Percentiles rank a stretch among this genome's conserved stretches.
Conservation (phyloP, 2,329 filamentous ascomycete genomes). For the Colletotrichum liaoningense region DNA sequence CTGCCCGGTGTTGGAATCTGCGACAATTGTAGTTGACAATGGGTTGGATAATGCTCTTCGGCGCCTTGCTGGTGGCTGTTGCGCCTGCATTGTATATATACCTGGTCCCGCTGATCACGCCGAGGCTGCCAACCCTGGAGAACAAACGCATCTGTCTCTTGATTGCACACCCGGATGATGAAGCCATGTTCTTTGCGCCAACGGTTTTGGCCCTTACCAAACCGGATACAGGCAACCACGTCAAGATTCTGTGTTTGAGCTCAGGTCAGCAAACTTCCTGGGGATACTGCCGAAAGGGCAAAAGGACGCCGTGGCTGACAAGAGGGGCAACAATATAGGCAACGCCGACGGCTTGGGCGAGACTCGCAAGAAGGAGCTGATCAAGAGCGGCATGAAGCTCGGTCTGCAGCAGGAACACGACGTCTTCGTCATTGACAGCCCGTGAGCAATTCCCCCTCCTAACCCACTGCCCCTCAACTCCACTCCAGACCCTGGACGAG, state of each 20-base stretch:
- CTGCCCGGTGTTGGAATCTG: neutral
- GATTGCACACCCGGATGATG: conserved; percentile 97
- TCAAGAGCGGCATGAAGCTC: conserved; percentile 81
- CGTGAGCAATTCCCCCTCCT: conserved; percentile 56
- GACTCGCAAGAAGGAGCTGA: conserved; percentile 84
- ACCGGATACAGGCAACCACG: conserved; percentile 84
- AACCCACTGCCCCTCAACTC: neutral
- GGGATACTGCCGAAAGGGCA: conserved; percentile 33
- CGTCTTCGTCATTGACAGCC: conserved; percentile 86
- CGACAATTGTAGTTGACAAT: conserved; percentile 35
- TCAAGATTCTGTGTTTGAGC: conserved; percentile 94
- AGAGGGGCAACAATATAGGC: conserved; percentile 56
- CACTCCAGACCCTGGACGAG: neutral
- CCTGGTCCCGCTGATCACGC: conserved; percentile 57
- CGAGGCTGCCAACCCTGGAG: conserved; percentile 73
- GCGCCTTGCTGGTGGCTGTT: conserved; percentile 46
- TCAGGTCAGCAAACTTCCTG: conserved; percentile 65
- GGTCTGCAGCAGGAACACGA: conserved; percentile 82
- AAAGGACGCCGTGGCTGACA: conserved; percentile 25
- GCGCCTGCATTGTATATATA: conserved; percentile 65
- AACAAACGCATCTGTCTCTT: conserved; percentile 92
- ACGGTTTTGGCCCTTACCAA: conserved; percentile 86
- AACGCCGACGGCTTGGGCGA: conserved; percentile 89
- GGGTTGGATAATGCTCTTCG: conserved; percentile 37
- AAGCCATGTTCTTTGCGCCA: conserved; percentile 99